Base-by-base conservation (phyloP, 495 filamentous ascomycete species). In the Cairneyella variabilis region DNA sequence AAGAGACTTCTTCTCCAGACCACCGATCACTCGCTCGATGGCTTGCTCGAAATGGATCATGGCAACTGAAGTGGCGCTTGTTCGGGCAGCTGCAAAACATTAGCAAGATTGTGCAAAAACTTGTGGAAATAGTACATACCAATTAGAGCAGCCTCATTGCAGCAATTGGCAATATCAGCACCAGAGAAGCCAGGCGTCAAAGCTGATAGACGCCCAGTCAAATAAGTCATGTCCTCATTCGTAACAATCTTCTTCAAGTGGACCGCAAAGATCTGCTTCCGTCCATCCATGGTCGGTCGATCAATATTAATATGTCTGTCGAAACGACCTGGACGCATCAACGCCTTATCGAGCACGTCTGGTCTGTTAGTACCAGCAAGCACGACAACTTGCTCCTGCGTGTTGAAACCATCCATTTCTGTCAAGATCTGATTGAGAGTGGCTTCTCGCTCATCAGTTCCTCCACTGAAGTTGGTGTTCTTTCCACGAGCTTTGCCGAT, bases 401-500 rank as follows among this genome's bases (percentile, higher is more conserved):
- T 97, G 65, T 97, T 97, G 82, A 97, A 97, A 47, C 93, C 93
- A 67, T 98, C 93, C 93, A 98, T 98, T 67, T 98, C 95, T 0
- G 93, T 98, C 44, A 98, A 77, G 52, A 98, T 96, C 71, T 98
- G 93, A 67, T 98, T 98, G 36, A 98, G 83, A 1, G 93, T 98
- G 41, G 86, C 87, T 68, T 98, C 93, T 62, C 93, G 83, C 74
- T 98, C 93, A 64, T 97, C 95, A 62, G 96, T 97, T 48, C 93
- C 93, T 56, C 93, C 93, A 51, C 86, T 82, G 47, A 84, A 83
- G 57, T 77, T 83, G 32, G 76, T 73, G 16, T 73, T 71, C 40
- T 82, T 79, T 1, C 85, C 74, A 70, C 93, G 83, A 30, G 91
- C 84, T 68, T 90, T 91, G 65, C 93, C 93, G 63, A 98, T 95